Percentiles rank a stretch among this genome's conserved stretches.
phyloP scores from a whole-genome alignment of 2,329 filamentous ascomycete genomes.

The Plectosphaerella sp. region DNA sequence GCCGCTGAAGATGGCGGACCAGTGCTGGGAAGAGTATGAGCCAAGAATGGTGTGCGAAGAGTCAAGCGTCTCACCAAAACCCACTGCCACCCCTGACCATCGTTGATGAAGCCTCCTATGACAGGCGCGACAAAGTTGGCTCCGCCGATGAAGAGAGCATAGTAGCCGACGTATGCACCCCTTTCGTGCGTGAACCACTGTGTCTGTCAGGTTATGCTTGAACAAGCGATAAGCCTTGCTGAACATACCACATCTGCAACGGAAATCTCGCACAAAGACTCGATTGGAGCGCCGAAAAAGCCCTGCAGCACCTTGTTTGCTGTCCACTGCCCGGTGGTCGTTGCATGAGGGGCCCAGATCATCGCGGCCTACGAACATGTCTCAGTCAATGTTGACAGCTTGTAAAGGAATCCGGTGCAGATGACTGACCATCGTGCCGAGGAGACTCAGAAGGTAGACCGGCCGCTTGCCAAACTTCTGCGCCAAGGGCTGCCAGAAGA shows the following conservation, averaged over 20 bases:
- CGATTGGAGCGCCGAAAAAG: constrained; percentile 21
- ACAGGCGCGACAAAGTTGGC: constrained; percentile 25
- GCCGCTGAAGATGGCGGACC: constrained; percentile 32
- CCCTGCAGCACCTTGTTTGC: constrained; percentile 22
- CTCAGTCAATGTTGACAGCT: no score
- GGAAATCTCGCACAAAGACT: constrained; percentile 22
- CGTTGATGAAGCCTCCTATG: constrained; percentile 26
- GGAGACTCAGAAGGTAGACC: constrained; percentile 30
- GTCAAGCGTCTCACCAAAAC: constrained; percentile 33
- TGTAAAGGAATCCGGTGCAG: neutral
- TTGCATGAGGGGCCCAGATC: constrained; percentile 26
- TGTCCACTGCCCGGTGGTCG: constrained; percentile 16
- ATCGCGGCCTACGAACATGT: constrained; percentile 12
- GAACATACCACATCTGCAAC: constrained; percentile 16
- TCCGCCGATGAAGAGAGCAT: constrained; percentile 20
- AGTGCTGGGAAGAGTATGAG: constrained; percentile 18
- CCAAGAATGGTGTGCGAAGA: constrained; percentile 7
- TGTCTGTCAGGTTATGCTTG: neutral
- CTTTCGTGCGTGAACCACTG: constrained; percentile 21
- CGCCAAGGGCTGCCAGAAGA: constrained; percentile 49
- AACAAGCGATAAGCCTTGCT: neutral
- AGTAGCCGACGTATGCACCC: constrained; percentile 19
- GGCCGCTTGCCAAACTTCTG: constrained; percentile 46
- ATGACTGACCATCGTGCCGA: neutral
- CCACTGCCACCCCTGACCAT: constrained; percentile 23